phyloP scores from a whole-genome alignment of 768 basidiomycete species.

The Steccherinum ochraceum region DNA sequence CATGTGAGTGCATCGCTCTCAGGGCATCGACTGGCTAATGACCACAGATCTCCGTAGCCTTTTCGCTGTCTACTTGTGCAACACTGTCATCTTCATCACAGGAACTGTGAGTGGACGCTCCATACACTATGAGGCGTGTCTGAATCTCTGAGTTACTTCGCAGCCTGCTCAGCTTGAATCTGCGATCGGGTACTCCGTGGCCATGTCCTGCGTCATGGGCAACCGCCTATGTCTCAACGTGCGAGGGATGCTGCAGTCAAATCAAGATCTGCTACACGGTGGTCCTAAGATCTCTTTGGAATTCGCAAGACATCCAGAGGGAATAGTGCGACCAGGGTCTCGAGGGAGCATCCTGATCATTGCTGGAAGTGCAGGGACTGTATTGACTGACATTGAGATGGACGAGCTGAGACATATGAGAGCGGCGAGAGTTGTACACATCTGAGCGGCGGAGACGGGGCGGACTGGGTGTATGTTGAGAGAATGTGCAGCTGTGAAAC shows the following conservation, averaged over 20 bases:
- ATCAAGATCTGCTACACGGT: constrained; percentile 5
- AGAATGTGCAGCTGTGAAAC: too few relatives aligned
- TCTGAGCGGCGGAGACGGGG: neutral
- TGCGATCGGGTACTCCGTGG: constrained; percentile 51
- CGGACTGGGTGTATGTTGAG: neutral
- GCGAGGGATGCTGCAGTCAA: constrained; percentile 24
- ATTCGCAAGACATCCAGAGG: too few relatives aligned
- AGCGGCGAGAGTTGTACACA: neutral
- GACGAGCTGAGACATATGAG: neutral
- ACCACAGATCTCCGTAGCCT: constrained; percentile 32
- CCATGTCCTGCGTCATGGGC: constrained; percentile 52
- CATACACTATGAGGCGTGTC: constrained; percentile 29
- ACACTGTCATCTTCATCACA: constrained; percentile 24
- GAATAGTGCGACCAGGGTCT: too few relatives aligned
- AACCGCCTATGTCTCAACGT: constrained; percentile 54
- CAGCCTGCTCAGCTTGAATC: constrained; percentile 28
- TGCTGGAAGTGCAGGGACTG: neutral
- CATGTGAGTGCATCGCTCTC: constrained; percentile 35
- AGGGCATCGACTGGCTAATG: neutral
- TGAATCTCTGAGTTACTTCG: constrained; percentile 26
- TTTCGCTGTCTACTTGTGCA: constrained; percentile 49
- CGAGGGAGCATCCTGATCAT: too few relatives aligned
- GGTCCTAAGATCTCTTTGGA: too few relatives aligned
- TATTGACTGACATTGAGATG: neutral
- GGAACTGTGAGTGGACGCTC: constrained; percentile 15